Evolutionary conservation across 2,329 filamentous ascomycete species (phyloP).

Genomic region (Geosmithia morbida): DNA sequence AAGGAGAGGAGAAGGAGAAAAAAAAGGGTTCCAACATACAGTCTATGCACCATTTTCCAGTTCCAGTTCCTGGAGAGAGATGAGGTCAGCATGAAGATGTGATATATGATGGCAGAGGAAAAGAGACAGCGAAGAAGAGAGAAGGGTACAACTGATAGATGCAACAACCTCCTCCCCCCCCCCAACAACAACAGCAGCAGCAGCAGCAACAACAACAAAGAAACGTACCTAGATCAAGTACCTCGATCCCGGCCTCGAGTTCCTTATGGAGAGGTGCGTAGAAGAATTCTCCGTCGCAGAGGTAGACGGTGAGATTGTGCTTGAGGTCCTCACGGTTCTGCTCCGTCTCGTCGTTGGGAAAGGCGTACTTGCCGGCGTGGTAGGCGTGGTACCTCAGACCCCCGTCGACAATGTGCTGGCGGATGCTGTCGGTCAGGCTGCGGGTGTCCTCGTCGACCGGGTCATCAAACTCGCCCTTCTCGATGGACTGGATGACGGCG

Average conservation of each 20-base stretch:
- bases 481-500: slow-evolving; percentile 15
- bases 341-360: slow-evolving; percentile 27
- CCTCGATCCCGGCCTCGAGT: slow-evolving; percentile 22
- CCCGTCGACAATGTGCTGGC: slow-evolving; percentile 25
- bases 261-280: slow-evolving; percentile 25
- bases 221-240: slow-evolving; percentile 30
- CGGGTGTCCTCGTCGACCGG: slow-evolving; percentile 14
- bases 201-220: too few species aligned
- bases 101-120: neutral
- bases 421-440: slow-evolving; percentile 26
- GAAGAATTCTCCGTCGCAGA: slow-evolving; percentile 25
- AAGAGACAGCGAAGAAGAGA: neutral
- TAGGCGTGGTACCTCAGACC: slow-evolving; percentile 24
- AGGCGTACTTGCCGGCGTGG: slow-evolving; percentile 24
- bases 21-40: slow-evolving; percentile 18
- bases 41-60: slow-evolving; percentile 35
- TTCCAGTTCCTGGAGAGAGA: slow-evolving; percentile 26
- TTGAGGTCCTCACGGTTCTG: slow-evolving; percentile 26
- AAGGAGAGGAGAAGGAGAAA: neutral
- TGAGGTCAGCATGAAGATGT: neutral
- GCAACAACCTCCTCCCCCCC: too few species aligned
- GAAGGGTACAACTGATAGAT: too few species aligned
- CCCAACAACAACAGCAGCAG: too few species aligned
- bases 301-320: slow-evolving; percentile 21
- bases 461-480: slow-evolving; percentile 14